Base-by-base conservation (phyloP, 129 eudicot species). In the Ambrosia trifida region DNA sequence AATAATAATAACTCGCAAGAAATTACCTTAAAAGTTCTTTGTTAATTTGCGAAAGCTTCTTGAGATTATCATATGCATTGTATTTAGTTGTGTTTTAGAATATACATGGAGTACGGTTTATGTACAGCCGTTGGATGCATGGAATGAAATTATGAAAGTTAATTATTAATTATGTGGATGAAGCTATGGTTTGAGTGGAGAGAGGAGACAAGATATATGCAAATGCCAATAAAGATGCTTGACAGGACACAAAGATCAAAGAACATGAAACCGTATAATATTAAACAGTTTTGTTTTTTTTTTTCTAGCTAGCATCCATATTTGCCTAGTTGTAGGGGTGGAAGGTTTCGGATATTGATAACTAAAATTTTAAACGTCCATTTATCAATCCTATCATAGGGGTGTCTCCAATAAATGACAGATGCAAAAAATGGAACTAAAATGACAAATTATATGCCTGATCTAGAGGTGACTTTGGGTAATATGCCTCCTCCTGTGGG, bases 381-480 rank as follows among this genome's bases (percentile, higher is more conserved):
- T 13, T 2, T 49, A 10, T 43, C 11, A 50, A n/a, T 50, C 57
- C 4, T 8, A 54, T 20, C 33, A 54, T 54, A 19, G 31, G 7
- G 60, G 17, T 1, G 0, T 57, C 16, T 36, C 38, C 30, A 41
- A 11, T 33, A 35, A 9, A 19, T 56, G 52, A 72, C 28, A 59
- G 45, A 45, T 59, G 69, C 62, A 16, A 69, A 68, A 52, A 33
- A 36, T 51, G 63, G 43, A 71, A 14, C 79, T 74, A 52, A 65
- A 75, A 65, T 32, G 66, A 54, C 65, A 74, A 74, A 73, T 64
- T 12, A 50, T 64, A 63, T 74, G 64, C 71, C 17, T 64, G n/a
- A n/a, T n/a, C 28, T 73, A 24, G 28, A 24, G 28, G 28, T 24
- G 28, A 24, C 28, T 24, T 1, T 24, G 0, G 28, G 1, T 24